Evolutionary conservation across 495 filamentous ascomycete genomes (phyloP).

Genomic region (Podospora anserina): DNA sequence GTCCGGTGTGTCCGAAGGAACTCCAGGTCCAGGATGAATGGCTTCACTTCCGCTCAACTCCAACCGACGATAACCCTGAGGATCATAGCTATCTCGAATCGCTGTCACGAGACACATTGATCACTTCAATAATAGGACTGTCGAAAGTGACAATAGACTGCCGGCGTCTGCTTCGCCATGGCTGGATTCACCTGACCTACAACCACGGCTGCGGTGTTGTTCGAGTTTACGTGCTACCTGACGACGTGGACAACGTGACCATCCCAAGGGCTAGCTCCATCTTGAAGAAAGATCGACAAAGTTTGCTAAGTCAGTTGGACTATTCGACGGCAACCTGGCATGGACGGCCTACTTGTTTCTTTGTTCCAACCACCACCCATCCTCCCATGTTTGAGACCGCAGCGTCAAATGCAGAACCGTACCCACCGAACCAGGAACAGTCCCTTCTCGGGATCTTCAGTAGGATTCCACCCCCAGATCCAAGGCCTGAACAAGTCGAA

Average conservation of each 20-base stretch:
- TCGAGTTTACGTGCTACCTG: constrained; percentile 64
- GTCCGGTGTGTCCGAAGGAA: background rate
- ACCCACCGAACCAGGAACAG: constrained; percentile 25
- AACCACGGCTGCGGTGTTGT: constrained; percentile 40
- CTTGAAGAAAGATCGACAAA: constrained; percentile 46
- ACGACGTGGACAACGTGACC: constrained; percentile 55
- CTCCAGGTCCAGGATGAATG: background rate
- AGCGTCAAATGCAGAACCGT: background rate
- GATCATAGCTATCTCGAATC: background rate
- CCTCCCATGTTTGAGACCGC: background rate
- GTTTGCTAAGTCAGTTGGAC: constrained; percentile 57
- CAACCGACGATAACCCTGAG: background rate
- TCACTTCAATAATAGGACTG: background rate
- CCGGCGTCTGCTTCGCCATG: constrained; percentile 13
- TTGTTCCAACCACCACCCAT: background rate
- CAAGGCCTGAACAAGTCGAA: constrained; percentile 48
- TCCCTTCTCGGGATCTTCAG: constrained; percentile 87
- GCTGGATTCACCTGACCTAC: constrained; percentile 42
- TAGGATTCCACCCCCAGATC: constrained; percentile 68
- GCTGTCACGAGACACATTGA: background rate
- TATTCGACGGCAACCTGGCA: constrained; percentile 55
- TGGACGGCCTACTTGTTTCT: constrained; percentile 30
- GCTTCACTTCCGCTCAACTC: background rate
- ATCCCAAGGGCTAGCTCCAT: constrained; percentile 43
- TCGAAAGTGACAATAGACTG: background rate